Evolutionary conservation across 2,329 filamentous ascomycete species (phyloP).

Genomic region (Ophiostoma quercus): DNA sequence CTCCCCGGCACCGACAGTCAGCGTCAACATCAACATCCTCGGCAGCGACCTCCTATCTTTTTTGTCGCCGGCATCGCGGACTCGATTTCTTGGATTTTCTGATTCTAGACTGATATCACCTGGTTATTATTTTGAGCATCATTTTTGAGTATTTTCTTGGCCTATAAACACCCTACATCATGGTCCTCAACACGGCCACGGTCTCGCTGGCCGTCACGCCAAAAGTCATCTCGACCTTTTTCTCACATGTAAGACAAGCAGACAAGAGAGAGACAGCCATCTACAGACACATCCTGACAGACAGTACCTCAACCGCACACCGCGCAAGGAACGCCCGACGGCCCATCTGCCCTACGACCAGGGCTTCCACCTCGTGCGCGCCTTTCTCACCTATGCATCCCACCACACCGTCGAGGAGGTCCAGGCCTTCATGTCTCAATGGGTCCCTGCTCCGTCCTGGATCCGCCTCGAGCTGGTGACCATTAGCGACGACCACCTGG

Average conservation of each 20-base stretch:
- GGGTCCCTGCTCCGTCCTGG: slow-evolving; percentile 86
- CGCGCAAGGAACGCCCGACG: slow-evolving; percentile 71
- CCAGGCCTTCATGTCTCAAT: slow-evolving; percentile 85
- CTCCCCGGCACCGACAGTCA: not conserved
- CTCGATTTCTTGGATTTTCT: not conserved
- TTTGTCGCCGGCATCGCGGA: not conserved
- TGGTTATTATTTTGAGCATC: not conserved
- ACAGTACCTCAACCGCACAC: slow-evolving; percentile 79
- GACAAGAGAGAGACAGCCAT: not conserved
- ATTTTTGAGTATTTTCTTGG: not conserved
- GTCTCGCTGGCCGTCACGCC: slow-evolving; percentile 82
- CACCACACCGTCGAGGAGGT: slow-evolving; percentile 89
- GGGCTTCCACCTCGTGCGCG: slow-evolving; percentile 78
- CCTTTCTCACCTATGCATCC: slow-evolving; percentile 79
- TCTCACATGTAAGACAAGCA: slow-evolving; percentile 68
- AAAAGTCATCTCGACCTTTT: slow-evolving; percentile 76
- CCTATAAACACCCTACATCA: slow-evolving; percentile 13
- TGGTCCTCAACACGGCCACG: slow-evolving; percentile 65
- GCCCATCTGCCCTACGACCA: slow-evolving; percentile 92
- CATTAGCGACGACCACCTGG: slow-evolving; percentile 60
- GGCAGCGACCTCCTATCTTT: slow-evolving; percentile 2
- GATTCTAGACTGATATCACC: not conserved
- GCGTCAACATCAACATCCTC: not conserved
- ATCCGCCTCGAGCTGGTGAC: slow-evolving; percentile 67
- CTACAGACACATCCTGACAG: slow-evolving; percentile 13